Conservation (phyloP, 2,329 filamentous ascomycete genomes). For the Pseudopyrenochaeta lycopersici region DNA sequence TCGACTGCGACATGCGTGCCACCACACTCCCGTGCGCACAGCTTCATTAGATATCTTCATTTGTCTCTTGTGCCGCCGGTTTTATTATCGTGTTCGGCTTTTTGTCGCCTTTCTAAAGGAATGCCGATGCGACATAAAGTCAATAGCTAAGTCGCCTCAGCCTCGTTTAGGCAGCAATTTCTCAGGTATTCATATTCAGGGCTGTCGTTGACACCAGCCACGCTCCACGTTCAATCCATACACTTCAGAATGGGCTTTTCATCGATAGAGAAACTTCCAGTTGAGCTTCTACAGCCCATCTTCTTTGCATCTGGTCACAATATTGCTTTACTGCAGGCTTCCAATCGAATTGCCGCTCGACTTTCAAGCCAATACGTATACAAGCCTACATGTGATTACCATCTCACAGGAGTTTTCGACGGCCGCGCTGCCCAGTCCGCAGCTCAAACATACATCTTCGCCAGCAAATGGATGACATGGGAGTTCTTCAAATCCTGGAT, state of each 20-base stretch:
- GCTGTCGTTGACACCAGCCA: not conserved
- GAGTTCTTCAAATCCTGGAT: constrained; percentile 38
- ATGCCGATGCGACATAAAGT: not conserved
- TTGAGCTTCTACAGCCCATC: constrained; percentile 62
- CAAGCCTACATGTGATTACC: constrained; percentile 31
- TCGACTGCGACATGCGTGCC: not conserved
- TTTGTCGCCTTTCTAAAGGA: not conserved
- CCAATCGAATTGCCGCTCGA: constrained; percentile 49
- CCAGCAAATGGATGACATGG: constrained; percentile 46
- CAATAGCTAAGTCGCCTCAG: not conserved
- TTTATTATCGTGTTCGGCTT: no score
- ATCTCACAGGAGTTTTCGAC: constrained; percentile 21
- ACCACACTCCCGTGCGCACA: not conserved
- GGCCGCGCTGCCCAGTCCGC: constrained; percentile 19
- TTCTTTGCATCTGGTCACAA: constrained; percentile 58
- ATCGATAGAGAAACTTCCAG: constrained; percentile 57
- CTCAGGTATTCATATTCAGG: not conserved
- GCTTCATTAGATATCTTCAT: not conserved
- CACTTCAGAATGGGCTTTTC: constrained; percentile 20
- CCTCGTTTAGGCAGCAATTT: not conserved
- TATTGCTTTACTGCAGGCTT: constrained; percentile 51
- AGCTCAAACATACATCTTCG: constrained; percentile 38
- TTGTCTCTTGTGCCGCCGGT: no score
- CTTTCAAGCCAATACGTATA: constrained; percentile 39
- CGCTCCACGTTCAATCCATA: not conserved